Conservation (phyloP, 441 rosid species). For the Adansonia rubrostipa region DNA sequence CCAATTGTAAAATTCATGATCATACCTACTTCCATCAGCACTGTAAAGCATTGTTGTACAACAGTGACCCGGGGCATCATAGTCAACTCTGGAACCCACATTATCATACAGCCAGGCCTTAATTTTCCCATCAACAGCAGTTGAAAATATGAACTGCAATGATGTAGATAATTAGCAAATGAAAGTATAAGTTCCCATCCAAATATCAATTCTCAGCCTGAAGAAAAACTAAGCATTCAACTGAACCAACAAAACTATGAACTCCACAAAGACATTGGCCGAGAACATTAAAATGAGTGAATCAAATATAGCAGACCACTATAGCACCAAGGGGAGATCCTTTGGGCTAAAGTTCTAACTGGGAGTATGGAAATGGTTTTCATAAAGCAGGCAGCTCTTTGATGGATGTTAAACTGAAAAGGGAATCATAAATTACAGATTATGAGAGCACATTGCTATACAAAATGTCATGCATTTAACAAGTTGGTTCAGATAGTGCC, state of each 20-base stretch:
- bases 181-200: not conserved
- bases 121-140: conserved; percentile 85
- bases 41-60: conserved; percentile 89
- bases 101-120: conserved; percentile 94
- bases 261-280: not conserved
- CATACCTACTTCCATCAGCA: conserved; percentile 86
- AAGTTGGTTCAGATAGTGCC: not conserved
- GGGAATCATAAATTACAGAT: not conserved
- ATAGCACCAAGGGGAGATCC: conserved; percentile 3
- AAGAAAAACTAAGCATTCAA: conserved; percentile 3
- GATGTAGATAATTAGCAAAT: conserved; percentile 1
- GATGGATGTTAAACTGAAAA: not conserved
- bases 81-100: conserved; percentile 81
- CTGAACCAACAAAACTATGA: not conserved
- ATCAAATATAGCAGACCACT: not conserved
- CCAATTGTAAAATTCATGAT: conserved; percentile 4
- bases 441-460: not conserved
- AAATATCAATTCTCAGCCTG: not conserved
- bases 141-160: conserved; percentile 83
- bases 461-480: not conserved
- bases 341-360: not conserved
- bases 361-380: not conserved
- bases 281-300: not conserved
- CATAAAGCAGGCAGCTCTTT: not conserved
- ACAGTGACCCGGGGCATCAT: conserved; percentile 79